Evolutionary conservation across 192 early-diverging fungal species (phyloP).

Genomic region (Rhizoclosmatium globosum): DNA sequence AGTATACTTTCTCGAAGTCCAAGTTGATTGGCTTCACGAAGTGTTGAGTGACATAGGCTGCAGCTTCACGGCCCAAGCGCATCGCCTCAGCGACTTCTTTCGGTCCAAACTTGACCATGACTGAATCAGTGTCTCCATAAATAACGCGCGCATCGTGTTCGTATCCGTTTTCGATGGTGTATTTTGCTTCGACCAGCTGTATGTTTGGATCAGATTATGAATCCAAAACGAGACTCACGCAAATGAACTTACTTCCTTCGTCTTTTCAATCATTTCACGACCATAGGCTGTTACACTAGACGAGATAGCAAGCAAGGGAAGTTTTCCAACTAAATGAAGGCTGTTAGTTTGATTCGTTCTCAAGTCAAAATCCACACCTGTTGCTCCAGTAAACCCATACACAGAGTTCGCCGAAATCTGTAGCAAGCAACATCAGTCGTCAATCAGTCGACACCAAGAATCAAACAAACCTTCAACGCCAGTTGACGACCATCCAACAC

Average conservation of each 20-base stretch:
- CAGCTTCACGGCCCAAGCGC: slow-evolving; percentile 83
- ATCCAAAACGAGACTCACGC: slow-evolving; percentile 9
- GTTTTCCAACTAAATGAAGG: no score
- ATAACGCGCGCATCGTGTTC: slow-evolving; percentile 88
- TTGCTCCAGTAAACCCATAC: no score
- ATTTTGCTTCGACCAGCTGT: slow-evolving; percentile 81
- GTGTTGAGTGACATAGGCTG: slow-evolving; percentile 81
- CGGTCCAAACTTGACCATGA: slow-evolving; percentile 98
- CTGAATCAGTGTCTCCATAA: slow-evolving; percentile 98
- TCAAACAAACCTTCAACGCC: no score
- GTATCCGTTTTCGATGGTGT: slow-evolving; percentile 88
- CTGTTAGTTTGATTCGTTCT: no score
- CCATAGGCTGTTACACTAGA: slow-evolving; percentile 94
- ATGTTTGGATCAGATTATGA: no score
- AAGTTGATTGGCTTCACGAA: slow-evolving; percentile 89
- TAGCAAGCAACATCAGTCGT: no score
- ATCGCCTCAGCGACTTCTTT: slow-evolving; percentile 82
- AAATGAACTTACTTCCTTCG: slow-evolving; percentile 66
- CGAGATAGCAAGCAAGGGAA: no score
- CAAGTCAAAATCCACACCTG: no score
- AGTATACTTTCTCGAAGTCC: no score
- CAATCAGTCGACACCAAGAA: no score
- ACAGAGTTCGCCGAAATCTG: no score
- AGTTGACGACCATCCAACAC: no score
- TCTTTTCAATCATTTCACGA: slow-evolving; percentile 93